These are phyloP conservation scores for Pseudozyma hubeiensis DNA, from an alignment of 1,284 basidiomycete genomes.

Conservation along the genomic window DNA sequence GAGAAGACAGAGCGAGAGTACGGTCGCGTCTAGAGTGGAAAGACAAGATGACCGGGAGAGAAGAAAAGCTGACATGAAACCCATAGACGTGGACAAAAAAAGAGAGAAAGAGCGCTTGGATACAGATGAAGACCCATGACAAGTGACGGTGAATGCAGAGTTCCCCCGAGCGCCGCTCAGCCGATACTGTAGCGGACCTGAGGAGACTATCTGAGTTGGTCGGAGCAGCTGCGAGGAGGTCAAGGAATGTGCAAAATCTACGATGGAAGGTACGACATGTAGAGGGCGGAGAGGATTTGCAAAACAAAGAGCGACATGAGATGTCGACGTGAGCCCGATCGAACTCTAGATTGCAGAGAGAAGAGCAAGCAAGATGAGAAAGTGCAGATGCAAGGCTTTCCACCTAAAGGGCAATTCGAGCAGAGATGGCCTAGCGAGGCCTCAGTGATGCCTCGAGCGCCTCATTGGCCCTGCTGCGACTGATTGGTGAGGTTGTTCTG, in stretches of 20 bases:
- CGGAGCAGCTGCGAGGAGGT: too few relatives aligned
- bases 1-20: too few relatives aligned
- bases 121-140: slow-evolving; percentile 8
- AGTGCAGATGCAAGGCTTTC: too few relatives aligned
- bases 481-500: slow-evolving; percentile 11
- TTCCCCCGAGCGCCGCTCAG: too few relatives aligned
- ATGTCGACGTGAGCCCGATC: too few relatives aligned
- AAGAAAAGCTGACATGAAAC: not conserved
- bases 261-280: too few relatives aligned
- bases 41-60: not conserved
- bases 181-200: too few relatives aligned
- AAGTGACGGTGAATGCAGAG: not conserved
- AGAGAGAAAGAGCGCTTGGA: slow-evolving; percentile 5
- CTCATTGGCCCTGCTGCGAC: slow-evolving; percentile 13
- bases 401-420: not conserved
- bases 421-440: not conserved
- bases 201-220: too few relatives aligned
- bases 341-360: too few relatives aligned
- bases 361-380: too few relatives aligned
- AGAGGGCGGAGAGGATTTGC: not conserved
- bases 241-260: too few relatives aligned
- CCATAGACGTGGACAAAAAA: not conserved
- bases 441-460: not conserved
- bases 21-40: not conserved
- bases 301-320: too few relatives aligned